Base-by-base conservation (phyloP, 106 monocot species). In the Platanthera zijinensis region DNA sequence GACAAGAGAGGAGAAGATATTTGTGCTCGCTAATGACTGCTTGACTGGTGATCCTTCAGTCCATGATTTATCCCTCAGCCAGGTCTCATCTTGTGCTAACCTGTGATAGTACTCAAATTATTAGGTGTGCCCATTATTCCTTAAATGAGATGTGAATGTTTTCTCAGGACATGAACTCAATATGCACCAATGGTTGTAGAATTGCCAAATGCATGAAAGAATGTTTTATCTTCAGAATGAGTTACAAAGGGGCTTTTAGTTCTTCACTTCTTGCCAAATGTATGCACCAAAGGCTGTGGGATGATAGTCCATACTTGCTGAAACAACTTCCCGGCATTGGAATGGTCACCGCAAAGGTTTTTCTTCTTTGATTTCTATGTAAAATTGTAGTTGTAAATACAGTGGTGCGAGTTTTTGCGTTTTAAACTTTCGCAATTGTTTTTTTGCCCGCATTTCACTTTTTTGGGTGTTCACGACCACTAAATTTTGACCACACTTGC, bases 271-370 rank as follows among this genome's bases (percentile, higher is more conserved):
- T 97, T 74, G 87, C 94, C 12, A 94, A 94, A 82, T 91, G 87
- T 71, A 74, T 97, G 59, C 78, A 88, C 82, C 97, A 97, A 71
- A 89, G 85, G 72, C 83, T 97, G 53, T 97, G 97, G 97, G 91
- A 97, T 69, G 84, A 80, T 72, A 94, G 97, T 72, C 84, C 82
- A 21, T 97, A 89, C 61, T 77, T 94, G 77, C 85, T 97, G 78
- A 94, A 89, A 84, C 97, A 97, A 80, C 86, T 97, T 46, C 80
- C 93, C 79, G 97, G 97, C 66, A 97, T 97, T 79, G 97, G 97
- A 80, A 97, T 97, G 84, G 89, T 97, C 64, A 97, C 97, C 72
- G 97, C 97, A 46, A 97, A 97, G 94, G 97, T 97, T 80, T 12
- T 13, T 52, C 17, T 22, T 66, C 48, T 25, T 39, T 72, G 19